Evolutionary conservation across 371 early-diverging fungal species (phyloP), one percentile per base, ranked within the genome.

Genomic region (Mortierella sp.): DNA sequence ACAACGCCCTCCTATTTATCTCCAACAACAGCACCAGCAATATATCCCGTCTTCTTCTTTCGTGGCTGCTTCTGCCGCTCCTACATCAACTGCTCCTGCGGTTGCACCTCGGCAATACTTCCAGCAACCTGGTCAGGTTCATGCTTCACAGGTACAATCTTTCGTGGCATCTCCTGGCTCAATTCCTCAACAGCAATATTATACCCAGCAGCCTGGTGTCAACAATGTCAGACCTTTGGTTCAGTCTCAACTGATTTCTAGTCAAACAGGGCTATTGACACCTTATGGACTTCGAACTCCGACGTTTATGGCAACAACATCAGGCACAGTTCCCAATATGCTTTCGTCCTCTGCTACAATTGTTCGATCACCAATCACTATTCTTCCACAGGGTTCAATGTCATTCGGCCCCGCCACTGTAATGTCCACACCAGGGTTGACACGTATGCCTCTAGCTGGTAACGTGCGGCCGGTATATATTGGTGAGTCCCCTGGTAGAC

Each of bases 381-480:
- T 68, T 59, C 68, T 64, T 6, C 67, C 76, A 15, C 75, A 47
- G n/a, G 47, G 47, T 37, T 70, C 66, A 9, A 43, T 71, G 19
- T 29, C 67, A 13, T 40, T 72, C 4, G 72, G 68, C 10, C 64
- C 68, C 23, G 66, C 66, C 7, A 55, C 68, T 9, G 53, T 66
- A 7, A 51, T 74, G 5, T 53, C 74, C 17, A 61, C 69, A 1
- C 75, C 80, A 2, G 68, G 75, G 3, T 54, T 80, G 13, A 47
- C 71, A 0, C 61, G 71, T 31, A 68, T 80, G 71, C 71, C 74
- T 3, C 43, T 73, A 6, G 37, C 61, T 32, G 47, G 70, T 29
- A 47, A 53, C 0, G 53, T 64, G 68, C 67, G 80, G 32, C 80
- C 80, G 2, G 59, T 80, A 15, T 61, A 70, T 34, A 68, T 74